phyloP scores from a whole-genome alignment of 2,329 filamentous ascomycete species.

The Botrytis hyacinthi region DNA sequence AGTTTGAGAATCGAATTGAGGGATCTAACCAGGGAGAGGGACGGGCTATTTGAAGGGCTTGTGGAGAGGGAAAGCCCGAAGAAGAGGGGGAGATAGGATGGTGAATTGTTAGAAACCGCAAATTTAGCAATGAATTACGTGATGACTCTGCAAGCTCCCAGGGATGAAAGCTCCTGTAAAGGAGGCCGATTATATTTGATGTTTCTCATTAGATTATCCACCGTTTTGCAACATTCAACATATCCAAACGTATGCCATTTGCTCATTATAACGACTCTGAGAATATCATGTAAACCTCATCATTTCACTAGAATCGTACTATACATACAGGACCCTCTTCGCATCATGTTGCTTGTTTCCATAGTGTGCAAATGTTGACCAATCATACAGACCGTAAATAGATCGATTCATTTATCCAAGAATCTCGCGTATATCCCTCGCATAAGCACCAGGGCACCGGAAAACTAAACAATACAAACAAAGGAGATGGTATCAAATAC shows the following conservation, averaged over 20 bases:
- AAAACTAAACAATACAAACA: conserved; percentile 1
- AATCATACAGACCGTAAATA: conserved; percentile 12
- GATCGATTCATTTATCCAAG: background rate
- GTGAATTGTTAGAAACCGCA: no score
- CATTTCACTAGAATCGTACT: conserved; percentile 12
- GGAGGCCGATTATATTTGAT: background rate
- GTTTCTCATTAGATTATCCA: background rate
- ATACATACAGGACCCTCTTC: conserved; percentile 5
- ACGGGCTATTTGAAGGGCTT: conserved; percentile 72
- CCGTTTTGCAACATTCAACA: background rate
- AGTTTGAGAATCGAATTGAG: conserved; percentile 62
- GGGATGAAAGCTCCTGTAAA: background rate
- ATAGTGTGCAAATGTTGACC: background rate
- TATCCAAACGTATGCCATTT: background rate
- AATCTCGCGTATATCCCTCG: background rate
- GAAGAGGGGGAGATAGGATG: conserved; percentile 31
- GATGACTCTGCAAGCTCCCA: background rate
- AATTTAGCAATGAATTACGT: background rate
- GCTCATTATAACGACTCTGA: background rate
- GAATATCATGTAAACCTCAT: background rate
- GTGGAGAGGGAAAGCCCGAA: conserved; percentile 60
- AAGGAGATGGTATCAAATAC: conserved; percentile 15
- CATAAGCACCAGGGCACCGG: background rate
- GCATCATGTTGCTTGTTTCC: background rate
- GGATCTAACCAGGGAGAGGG: conserved; percentile 59